Evolutionary conservation across 1,284 basidiomycete species (phyloP).

Genomic region (Phellopilus nigrolimitatus): DNA sequence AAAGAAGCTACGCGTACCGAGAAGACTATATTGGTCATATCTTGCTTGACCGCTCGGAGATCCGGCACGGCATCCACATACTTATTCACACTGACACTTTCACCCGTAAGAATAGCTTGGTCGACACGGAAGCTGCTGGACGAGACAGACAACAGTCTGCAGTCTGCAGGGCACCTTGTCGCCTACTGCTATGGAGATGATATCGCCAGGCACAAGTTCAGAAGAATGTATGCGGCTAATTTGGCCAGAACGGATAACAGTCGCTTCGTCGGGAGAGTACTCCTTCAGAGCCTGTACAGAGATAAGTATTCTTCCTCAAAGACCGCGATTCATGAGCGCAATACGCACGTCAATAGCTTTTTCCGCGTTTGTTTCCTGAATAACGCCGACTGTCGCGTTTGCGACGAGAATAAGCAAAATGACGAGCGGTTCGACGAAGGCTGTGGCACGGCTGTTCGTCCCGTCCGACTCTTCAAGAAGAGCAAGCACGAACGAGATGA

Average conservation of each 20-base stretch:
- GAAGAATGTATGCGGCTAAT: slow-evolving; percentile 75
- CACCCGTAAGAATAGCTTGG: slow-evolving; percentile 93
- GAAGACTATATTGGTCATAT: slow-evolving; percentile 94
- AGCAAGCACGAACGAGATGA: slow-evolving; percentile 86
- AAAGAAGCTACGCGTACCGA: slow-evolving; percentile 47
- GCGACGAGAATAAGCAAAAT: slow-evolving; percentile 92
- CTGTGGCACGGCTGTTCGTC: slow-evolving; percentile 61
- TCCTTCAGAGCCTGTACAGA: slow-evolving; percentile 77
- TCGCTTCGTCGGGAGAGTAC: slow-evolving; percentile 93
- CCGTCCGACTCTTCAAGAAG: slow-evolving; percentile 74
- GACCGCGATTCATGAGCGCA: slow-evolving; percentile 9
- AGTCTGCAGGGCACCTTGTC: slow-evolving; percentile 95
- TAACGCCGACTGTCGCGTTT: slow-evolving; percentile 91
- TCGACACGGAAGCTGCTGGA: slow-evolving; percentile 91
- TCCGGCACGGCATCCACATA: slow-evolving; percentile 62
- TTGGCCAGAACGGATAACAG: slow-evolving; percentile 75
- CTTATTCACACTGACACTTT: slow-evolving; percentile 86
- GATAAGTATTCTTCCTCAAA: slow-evolving; percentile 16
- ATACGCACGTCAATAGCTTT: slow-evolving; percentile 86
- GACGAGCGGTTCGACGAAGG: slow-evolving; percentile 90
- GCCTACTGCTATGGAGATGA: slow-evolving; percentile 85
- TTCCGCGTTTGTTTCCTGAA: slow-evolving; percentile 94
- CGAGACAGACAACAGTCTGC: slow-evolving; percentile 80
- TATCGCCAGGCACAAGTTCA: slow-evolving; percentile 90
- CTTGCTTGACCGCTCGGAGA: slow-evolving; percentile 83